Evolutionary conservation across 2,329 filamentous ascomycete species (phyloP), one percentile per base, ranked within the genome.

Genomic region (Exophiala calicioides): DNA sequence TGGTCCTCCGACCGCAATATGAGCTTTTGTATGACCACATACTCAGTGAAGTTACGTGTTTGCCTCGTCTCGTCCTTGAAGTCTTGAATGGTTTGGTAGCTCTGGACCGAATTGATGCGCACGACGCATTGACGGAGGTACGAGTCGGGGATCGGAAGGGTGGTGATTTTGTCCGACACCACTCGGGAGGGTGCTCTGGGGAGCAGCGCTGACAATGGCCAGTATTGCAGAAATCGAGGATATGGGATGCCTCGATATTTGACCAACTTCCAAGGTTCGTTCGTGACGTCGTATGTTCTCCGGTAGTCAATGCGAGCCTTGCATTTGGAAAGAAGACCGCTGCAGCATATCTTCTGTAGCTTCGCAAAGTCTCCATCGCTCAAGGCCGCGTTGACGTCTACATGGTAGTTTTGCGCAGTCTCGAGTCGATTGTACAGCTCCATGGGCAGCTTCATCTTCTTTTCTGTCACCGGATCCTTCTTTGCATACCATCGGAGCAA

Each of bases 21-120:
- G 24, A 70, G 53, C 59, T 70, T 68, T 62, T 78, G 75, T 18
- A 78, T 57, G 10, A 78, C 75, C 21, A 78, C 56, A 51, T 78
- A 76, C 58, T 79, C 76, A 2, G 63, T 66, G 21, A 43, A 31
- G 18, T 40, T 34, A 3, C 33, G 24, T 6, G 30, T 18, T n/a
- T n/a, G n/a, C n/a, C n/a, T n/a, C n/a, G n/a, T n/a, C n/a, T n/a
- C n/a, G n/a, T n/a, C n/a, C 5, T 35, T 32, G 9, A 19, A 18
- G 6, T 31, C 13, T 13, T 47, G 36, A 8, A 24, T 42, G 20
- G 48, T 41, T 35, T 55, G 56, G 16, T 65, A 65, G 1, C 64
- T 63, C 49, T 73, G 70, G 7, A 60, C 57, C 47, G 62, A 69
- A 24, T 58, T 66, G 56, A 68, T 68, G 54, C 62, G 65, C 23